Evolutionary conservation across 2,329 filamentous ascomycete species (phyloP), one percentile per base, ranked within the genome.

Genomic region (Lachnellula hyalina): DNA sequence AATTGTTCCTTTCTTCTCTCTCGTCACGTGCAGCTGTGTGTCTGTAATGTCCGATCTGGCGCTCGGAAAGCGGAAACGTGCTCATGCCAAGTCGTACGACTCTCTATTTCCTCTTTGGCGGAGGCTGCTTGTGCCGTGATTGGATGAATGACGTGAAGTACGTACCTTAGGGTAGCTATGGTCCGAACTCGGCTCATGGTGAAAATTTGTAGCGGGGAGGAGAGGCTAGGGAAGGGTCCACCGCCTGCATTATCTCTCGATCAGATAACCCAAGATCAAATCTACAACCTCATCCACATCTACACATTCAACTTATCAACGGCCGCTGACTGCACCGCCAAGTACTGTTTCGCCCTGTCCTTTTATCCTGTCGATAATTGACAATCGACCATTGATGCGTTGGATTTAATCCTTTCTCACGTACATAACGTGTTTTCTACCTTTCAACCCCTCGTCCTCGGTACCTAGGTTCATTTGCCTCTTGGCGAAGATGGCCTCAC

Each of bases 401-500:
- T 5, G 36, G 5, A 17, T 40, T 44, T 21, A n/a, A 44, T 44
- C 21, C 6, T 36, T 9, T 21, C 11, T 34, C 46, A 35, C 36
- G 46, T 48, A 32, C 28, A 48, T 6, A 48, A 48, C 46, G 46
- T 48, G 46, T 28, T 17, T 17, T 21, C 46, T 48, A 17, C 34
- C 19, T 35, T 35, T 28, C 35, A 19, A 21, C 47, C 19, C 21
- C 36, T 15, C n/a, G 14, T n/a, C n/a, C 12, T 40, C n/a, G 12
- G 36, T 15, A 15, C 5, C 6, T 14, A 15, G 5, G 36, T 40
- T 53, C 44, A 51, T 51, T 51, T 42, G 53, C 45, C 53, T 15
- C 17, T 38, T 51, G 52, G 49, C 53, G 49, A 40, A 19, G 44
- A 73, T 74, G 72, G 68, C 71, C 48, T 72, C 72, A 59, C 67